phyloP scores from a whole-genome alignment of 2,329 filamentous ascomycete species.

The Elsinoe ampelina region DNA sequence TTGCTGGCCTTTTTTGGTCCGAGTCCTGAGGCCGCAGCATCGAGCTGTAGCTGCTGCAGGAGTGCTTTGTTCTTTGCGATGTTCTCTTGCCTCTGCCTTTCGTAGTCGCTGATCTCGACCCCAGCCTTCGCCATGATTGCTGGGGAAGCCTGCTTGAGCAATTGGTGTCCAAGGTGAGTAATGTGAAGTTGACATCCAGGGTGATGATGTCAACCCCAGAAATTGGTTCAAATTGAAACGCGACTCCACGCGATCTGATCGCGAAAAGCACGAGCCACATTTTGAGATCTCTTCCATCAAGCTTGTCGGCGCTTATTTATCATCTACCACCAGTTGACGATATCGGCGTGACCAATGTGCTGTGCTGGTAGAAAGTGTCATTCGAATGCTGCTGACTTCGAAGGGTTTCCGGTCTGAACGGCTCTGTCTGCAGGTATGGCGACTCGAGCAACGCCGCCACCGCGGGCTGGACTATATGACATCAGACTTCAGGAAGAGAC shows the following conservation, averaged over 20 bases:
- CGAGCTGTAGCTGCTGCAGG: slow-evolving; percentile 63
- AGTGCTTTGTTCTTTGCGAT: slow-evolving; percentile 79
- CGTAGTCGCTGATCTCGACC: slow-evolving; percentile 67
- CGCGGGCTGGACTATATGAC: too few species aligned
- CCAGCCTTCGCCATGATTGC: not conserved
- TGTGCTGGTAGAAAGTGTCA: not conserved
- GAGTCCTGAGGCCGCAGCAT: slow-evolving; percentile 59
- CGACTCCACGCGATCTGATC: slow-evolving; percentile 6
- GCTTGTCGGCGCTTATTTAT: not conserved
- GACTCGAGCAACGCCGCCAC: not conserved
- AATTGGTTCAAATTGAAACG: slow-evolving; percentile 7
- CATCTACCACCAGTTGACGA: too few species aligned
- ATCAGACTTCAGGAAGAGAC: too few species aligned
- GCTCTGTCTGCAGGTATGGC: not conserved
- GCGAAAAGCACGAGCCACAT: slow-evolving; percentile 8
- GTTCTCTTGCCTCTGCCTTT: slow-evolving; percentile 74
- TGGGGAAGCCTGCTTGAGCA: not conserved
- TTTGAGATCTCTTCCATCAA: not conserved
- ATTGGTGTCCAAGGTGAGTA: not conserved
- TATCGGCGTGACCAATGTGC: not conserved
- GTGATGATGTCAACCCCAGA: slow-evolving; percentile 12
- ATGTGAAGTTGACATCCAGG: not conserved
- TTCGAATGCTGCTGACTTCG: not conserved
- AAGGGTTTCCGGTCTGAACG: not conserved
- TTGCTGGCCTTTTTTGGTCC: slow-evolving; percentile 49